Evolutionary conservation across 2,329 filamentous ascomycete species (phyloP).

Genomic region (Thelonectria discophora): DNA sequence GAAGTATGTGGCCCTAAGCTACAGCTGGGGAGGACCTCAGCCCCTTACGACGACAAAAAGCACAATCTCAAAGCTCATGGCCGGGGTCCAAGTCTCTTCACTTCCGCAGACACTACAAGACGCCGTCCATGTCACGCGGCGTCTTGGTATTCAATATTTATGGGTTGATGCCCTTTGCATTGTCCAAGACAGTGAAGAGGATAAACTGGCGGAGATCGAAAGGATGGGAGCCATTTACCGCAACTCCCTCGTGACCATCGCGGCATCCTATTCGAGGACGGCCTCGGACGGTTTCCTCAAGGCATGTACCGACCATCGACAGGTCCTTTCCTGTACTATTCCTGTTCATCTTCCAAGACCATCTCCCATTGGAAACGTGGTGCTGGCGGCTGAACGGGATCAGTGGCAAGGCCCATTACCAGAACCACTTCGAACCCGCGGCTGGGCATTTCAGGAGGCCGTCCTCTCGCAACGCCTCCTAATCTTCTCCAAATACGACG

Average conservation of each 20-base stretch:
- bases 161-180: conserved; percentile 10
- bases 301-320: not conserved
- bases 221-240: conserved; percentile 14
- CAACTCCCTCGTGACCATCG: conserved; percentile 8
- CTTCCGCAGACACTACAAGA: conserved; percentile 2
- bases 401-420: not conserved
- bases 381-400: not conserved
- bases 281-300: conserved; percentile 17
- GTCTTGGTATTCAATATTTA: conserved; percentile 2
- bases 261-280: not conserved
- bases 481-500: conserved; percentile 4
- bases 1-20: conserved; percentile 7
- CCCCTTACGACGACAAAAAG: not conserved
- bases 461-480: conserved; percentile 1
- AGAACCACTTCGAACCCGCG: conserved; percentile 3
- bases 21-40: conserved; percentile 8
- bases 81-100: not conserved
- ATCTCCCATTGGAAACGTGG: not conserved
- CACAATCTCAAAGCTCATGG: not conserved
- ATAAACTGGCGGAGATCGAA: conserved; percentile 13
- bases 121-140: not conserved
- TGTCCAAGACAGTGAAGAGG: not conserved
- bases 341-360: not conserved
- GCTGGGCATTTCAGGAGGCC: conserved; percentile 5
- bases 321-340: not conserved